Evolutionary conservation across 208 protist species (phyloP).

Genomic region (Trypanosoma vivax): DNA sequence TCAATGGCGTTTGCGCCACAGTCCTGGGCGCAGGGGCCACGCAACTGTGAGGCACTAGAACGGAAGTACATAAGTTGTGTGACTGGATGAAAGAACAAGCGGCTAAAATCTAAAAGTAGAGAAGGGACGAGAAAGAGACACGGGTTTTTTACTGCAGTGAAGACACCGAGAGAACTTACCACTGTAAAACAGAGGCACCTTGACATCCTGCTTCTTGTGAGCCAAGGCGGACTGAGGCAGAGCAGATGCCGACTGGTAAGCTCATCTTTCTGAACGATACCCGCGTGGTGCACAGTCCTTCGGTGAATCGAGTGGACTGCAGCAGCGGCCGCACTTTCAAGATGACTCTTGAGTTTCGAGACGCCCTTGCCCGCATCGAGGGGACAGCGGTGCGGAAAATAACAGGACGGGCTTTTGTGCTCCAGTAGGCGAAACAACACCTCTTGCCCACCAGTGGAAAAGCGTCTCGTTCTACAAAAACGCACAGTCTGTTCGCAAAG

Average conservation of each 20-base stretch:
- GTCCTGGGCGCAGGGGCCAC: background rate
- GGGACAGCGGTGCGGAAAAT: constrained; percentile 77
- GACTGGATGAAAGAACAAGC: background rate
- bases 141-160: constrained; percentile 19
- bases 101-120: background rate
- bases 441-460: constrained; percentile 70
- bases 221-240: constrained; percentile 21
- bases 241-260: constrained; percentile 29
- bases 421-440: constrained; percentile 44
- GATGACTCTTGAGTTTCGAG: constrained; percentile 56
- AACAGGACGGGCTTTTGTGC: constrained; percentile 74
- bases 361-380: constrained; percentile 47
- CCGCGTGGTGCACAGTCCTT: constrained; percentile 36
- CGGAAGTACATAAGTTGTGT: too few relatives aligned
- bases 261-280: constrained; percentile 46
- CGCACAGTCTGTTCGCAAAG: constrained; percentile 57
- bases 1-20: too few relatives aligned
- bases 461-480: constrained; percentile 63
- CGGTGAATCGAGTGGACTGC: constrained; percentile 66
- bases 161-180: constrained; percentile 47
- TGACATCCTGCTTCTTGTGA: constrained; percentile 53
- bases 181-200: constrained; percentile 57
- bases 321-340: constrained; percentile 56
- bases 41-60: too few relatives aligned
- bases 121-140: constrained; percentile 40